These are phyloP conservation scores for Ustilago sp. DNA, from an alignment of 1,284 basidiomycete genomes.

Conservation along the genomic window DNA sequence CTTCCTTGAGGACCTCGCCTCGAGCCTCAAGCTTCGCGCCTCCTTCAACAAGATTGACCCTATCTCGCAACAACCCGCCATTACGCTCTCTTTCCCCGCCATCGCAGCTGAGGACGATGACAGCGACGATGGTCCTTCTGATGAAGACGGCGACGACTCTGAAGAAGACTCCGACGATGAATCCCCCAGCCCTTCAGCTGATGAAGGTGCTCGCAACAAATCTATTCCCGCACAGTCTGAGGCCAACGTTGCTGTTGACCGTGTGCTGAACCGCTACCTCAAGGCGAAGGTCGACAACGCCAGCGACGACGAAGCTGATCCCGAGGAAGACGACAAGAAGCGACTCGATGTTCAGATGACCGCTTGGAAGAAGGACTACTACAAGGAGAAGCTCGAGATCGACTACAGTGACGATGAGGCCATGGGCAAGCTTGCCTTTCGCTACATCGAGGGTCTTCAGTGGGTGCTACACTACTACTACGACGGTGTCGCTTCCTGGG, in stretches of 20 bases:
- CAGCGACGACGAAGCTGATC: slow-evolving; percentile 37
- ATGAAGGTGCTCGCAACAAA: slow-evolving; percentile 70
- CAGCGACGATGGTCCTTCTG: slow-evolving; percentile 35
- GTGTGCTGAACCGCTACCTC: slow-evolving; percentile 87
- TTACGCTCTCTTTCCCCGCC: slow-evolving; percentile 51
- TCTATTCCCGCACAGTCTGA: slow-evolving; percentile 27
- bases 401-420: slow-evolving; percentile 74
- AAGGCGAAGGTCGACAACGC: slow-evolving; percentile 75
- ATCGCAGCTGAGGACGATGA: slow-evolving; percentile 40
- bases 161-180: slow-evolving; percentile 68
- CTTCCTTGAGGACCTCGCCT: slow-evolving; percentile 60
- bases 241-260: slow-evolving; percentile 77
- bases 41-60: slow-evolving; percentile 67
- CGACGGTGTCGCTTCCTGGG: slow-evolving; percentile 94
- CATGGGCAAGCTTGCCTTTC: slow-evolving; percentile 67
- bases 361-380: slow-evolving; percentile 91
- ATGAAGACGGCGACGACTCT: slow-evolving; percentile 36
- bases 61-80: slow-evolving; percentile 52
- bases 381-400: slow-evolving; percentile 72
- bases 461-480: slow-evolving; percentile 99
- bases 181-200: slow-evolving; percentile 66
- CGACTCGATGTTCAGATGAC: slow-evolving; percentile 85
- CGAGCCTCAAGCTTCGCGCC: slow-evolving; percentile 54
- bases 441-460: slow-evolving; percentile 93
- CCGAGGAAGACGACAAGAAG: slow-evolving; percentile 74